These are phyloP conservation scores for Curvularia verruculosa DNA, from an alignment of 2,329 filamentous ascomycete species.

Conservation along the genomic window DNA sequence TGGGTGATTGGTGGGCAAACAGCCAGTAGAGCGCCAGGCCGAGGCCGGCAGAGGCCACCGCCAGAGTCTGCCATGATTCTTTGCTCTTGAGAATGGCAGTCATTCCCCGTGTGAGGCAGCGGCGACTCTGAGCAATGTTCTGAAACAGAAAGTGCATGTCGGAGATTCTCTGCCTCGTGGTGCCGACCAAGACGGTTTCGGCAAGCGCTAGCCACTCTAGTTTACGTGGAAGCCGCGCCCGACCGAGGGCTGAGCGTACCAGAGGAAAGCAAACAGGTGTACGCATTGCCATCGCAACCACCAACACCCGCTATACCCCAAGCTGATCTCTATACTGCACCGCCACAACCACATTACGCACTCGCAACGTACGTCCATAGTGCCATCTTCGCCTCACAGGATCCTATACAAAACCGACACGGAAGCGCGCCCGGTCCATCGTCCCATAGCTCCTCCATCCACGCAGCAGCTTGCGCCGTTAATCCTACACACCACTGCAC, in stretches of 20 bases:
- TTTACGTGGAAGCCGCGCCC: constrained; percentile 41
- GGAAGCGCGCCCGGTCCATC: constrained; percentile 27
- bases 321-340: constrained; percentile 26
- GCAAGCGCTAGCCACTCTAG: constrained; percentile 31
- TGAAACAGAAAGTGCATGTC: constrained; percentile 30
- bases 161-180: constrained; percentile 22
- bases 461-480: constrained; percentile 27
- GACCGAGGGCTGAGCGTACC: constrained; percentile 27
- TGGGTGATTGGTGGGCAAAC: constrained; percentile 18
- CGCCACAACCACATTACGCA: constrained; percentile 43
- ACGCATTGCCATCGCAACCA: constrained; percentile 25
- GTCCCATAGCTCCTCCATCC: constrained; percentile 33
- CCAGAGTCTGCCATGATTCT: constrained; percentile 31
- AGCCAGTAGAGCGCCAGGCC: constrained; percentile 29
- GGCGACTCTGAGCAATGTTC: constrained; percentile 22
- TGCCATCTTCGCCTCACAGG: constrained; percentile 12
- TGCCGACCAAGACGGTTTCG: constrained; percentile 33
- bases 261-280: constrained; percentile 13
- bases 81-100: constrained; percentile 14
- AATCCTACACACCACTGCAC: constrained; percentile 23
- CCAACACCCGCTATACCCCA: constrained; percentile 17
- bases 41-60: constrained; percentile 28
- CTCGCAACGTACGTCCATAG: constrained; percentile 30
- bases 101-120: constrained; percentile 26
- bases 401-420: constrained; percentile 8